Conservation (phyloP, 2,329 filamentous ascomycete species). For the Sporothrix curviconia region DNA sequence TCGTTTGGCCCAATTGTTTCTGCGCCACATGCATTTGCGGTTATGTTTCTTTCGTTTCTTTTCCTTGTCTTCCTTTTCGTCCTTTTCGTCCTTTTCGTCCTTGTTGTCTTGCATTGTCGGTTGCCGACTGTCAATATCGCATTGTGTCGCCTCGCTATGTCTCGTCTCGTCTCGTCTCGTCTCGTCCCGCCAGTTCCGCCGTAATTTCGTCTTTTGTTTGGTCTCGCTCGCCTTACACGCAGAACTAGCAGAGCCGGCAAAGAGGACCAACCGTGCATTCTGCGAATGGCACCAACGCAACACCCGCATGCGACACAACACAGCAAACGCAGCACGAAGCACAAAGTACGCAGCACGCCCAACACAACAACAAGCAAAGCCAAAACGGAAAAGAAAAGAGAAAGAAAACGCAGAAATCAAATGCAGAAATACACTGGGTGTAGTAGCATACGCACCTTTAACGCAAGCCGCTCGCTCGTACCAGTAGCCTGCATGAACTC, state of each 20-base stretch:
- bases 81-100: not conserved
- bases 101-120: too few relatives aligned
- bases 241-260: too few relatives aligned
- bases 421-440: too few relatives aligned
- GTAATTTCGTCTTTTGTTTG: not conserved
- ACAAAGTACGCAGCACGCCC: too few relatives aligned
- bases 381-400: not conserved
- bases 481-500: conserved; percentile 41
- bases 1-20: not conserved
- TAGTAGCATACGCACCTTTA: conserved; percentile 40
- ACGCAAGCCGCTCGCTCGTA: conserved; percentile 37
- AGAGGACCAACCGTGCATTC: too few relatives aligned
- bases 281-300: not conserved
- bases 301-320: not conserved
- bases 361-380: not conserved
- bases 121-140: too few relatives aligned
- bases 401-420: too few relatives aligned
- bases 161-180: not conserved
- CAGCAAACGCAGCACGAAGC: not conserved
- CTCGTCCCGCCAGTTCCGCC: not conserved
- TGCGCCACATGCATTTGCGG: not conserved
- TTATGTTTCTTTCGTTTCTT: not conserved
- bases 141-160: too few relatives aligned
- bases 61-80: not conserved
- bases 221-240: not conserved